Evolutionary conservation across 108 stramenopile genomes (phyloP).

Genomic region (Epipyxis sp.): DNA sequence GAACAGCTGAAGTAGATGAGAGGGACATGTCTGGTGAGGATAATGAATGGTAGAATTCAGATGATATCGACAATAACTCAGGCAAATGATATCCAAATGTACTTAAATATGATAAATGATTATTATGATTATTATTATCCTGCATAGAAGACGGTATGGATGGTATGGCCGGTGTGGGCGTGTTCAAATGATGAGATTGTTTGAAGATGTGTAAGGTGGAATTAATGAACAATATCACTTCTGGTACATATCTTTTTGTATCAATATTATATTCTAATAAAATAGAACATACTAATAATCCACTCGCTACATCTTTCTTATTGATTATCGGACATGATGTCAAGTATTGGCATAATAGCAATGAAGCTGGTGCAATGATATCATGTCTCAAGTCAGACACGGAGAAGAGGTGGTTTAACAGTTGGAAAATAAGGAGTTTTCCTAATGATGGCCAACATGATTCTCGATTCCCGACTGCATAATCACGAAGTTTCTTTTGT

Average conservation of each 20-base stretch:
- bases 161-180: no score
- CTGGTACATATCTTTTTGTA: slow-evolving; percentile 72
- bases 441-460: slow-evolving; percentile 75
- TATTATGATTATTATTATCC: no score
- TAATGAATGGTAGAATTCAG: no score
- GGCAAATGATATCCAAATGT: no score
- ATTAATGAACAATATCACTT: slow-evolving; percentile 72
- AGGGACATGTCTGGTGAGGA: no score
- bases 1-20: no score
- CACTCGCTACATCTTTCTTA: slow-evolving; percentile 67
- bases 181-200: no score
- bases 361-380: slow-evolving; percentile 74
- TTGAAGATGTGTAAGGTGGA: no score
- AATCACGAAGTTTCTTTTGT: neutral
- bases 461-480: neutral
- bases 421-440: slow-evolving; percentile 70
- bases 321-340: slow-evolving; percentile 72
- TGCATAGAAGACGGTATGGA: no score
- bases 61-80: no score
- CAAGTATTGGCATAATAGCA: slow-evolving; percentile 74
- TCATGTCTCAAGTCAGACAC: slow-evolving; percentile 81
- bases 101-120: no score
- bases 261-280: slow-evolving; percentile 74
- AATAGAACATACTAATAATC: slow-evolving; percentile 67
- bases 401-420: slow-evolving; percentile 77